phyloP scores from a whole-genome alignment of 306 rosid genomes.

The Trifolium fragiferum region DNA sequence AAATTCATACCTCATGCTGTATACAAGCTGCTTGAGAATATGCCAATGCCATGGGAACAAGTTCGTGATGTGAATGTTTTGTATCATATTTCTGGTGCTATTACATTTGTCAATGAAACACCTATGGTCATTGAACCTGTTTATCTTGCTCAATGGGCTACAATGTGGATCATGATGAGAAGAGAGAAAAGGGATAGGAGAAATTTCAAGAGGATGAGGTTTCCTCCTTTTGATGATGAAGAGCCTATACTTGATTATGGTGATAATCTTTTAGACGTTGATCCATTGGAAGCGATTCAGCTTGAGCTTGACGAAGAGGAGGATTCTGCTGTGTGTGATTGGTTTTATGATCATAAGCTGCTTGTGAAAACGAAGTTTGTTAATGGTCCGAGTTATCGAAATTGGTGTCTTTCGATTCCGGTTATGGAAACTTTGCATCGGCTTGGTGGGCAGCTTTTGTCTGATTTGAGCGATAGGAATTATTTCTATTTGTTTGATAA shows the following conservation, averaged over 20 bases:
- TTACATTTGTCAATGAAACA: conserved; percentile 91
- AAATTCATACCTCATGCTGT: conserved; percentile 95
- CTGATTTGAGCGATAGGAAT: conserved; percentile 90
- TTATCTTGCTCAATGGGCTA: conserved; percentile 98
- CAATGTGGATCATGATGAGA: conserved; percentile 99
- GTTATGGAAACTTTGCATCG: conserved; percentile 98
- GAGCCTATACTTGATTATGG: conserved; percentile 97
- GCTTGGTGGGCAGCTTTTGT: conserved; percentile 92
- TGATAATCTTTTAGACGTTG: conserved; percentile 93
- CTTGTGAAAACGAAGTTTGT: conserved; percentile 95
- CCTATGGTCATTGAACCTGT: conserved; percentile 99
- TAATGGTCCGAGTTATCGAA: conserved; percentile 93
- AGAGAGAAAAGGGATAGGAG: conserved; percentile 98
- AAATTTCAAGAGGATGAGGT: conserved; percentile 95
- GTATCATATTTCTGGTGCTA: conserved; percentile 95
- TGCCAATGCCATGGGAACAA: conserved; percentile 99
- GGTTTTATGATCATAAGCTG: conserved; percentile 98
- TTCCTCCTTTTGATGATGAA: conserved; percentile 97
- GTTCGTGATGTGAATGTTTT: conserved; percentile 89
- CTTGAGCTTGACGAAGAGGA: conserved; percentile 93
- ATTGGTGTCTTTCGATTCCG: conserved; percentile 97
- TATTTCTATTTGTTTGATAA: conserved; percentile 95
- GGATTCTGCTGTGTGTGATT: conserved; percentile 89
- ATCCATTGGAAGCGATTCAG: conserved; percentile 95
- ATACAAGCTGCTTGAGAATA: conserved; percentile 90